A percentile compares a stretch with the other conserved stretches of the same genome.
Conservation (phyloP, 2,329 filamentous ascomycete species). For the Pleomassaria siparia region DNA sequence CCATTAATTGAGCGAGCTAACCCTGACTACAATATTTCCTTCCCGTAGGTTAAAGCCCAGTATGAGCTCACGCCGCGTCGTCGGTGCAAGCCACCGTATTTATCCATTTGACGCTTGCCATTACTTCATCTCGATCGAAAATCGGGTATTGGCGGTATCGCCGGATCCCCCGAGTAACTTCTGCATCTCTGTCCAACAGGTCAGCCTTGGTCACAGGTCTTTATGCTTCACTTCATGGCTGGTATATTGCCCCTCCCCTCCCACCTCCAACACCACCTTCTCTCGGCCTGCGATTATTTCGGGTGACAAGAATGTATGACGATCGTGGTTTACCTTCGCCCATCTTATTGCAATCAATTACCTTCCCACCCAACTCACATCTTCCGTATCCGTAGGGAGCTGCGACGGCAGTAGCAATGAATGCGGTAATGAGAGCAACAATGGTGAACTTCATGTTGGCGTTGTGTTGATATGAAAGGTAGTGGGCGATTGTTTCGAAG, state of each 20-base stretch:
- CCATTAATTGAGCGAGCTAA: too few relatives aligned
- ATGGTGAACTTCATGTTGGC: conserved; percentile 5
- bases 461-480: neutral
- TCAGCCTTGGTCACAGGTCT: neutral
- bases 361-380: conserved; percentile 4
- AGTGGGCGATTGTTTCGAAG: neutral
- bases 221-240: neutral
- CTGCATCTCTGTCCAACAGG: neutral
- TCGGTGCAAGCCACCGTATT: neutral
- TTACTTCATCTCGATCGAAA: neutral
- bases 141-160: neutral
- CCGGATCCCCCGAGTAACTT: neutral
- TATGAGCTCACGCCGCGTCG: neutral
- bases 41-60: neutral
- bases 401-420: neutral
- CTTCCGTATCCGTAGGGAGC: neutral
- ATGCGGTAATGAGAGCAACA: neutral
- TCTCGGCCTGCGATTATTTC: neutral
- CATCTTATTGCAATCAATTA: conserved; percentile 5
- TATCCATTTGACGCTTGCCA: neutral
- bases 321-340: conserved; percentile 2
- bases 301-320: neutral
- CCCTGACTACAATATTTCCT: too few relatives aligned
- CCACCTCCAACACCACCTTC: neutral
- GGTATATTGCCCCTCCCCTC: too few relatives aligned